These are phyloP conservation scores for Helicostylum pulchrum DNA, from an alignment of 192 early-diverging fungal species.

Conservation along the genomic window DNA sequence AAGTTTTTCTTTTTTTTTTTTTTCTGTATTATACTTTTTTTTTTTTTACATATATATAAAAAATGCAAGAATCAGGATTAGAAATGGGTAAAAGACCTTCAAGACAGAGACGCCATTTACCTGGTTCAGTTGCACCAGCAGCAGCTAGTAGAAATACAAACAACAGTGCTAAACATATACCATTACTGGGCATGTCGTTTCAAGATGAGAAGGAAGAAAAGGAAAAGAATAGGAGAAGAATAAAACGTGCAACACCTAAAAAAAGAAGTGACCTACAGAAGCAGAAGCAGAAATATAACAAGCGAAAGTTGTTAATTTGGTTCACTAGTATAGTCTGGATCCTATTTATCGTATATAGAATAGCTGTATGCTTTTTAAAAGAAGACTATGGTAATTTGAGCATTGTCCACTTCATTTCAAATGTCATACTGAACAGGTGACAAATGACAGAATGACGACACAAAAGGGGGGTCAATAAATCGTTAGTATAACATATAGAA, in stretches of 20 bases:
- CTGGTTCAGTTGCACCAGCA: conserved; percentile 4
- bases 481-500: too few species aligned
- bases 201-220: not conserved
- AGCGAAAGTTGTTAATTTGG: not conserved
- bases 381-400: not conserved
- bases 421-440: not conserved
- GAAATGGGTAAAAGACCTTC: conserved; percentile 16
- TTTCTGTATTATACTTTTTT: not conserved
- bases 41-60: too few species aligned
- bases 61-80: not conserved
- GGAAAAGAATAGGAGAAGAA: too few species aligned
- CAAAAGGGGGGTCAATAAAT: too few species aligned
- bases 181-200: not conserved
- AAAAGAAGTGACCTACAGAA: too few species aligned
- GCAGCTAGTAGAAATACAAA: not conserved
- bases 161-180: not conserved
- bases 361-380: not conserved
- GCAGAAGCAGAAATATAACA: too few species aligned
- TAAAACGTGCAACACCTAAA: too few species aligned
- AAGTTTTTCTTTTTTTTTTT: not conserved
- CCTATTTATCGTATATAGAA: not conserved
- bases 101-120: conserved; percentile 16
- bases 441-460: too few species aligned
- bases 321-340: not conserved
- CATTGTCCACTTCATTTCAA: not conserved